Evolutionary conservation across 176 grass and related monocot genomes (phyloP), one percentile per base, ranked within the genome.

Genomic region (Tuctoria greenei): DNA sequence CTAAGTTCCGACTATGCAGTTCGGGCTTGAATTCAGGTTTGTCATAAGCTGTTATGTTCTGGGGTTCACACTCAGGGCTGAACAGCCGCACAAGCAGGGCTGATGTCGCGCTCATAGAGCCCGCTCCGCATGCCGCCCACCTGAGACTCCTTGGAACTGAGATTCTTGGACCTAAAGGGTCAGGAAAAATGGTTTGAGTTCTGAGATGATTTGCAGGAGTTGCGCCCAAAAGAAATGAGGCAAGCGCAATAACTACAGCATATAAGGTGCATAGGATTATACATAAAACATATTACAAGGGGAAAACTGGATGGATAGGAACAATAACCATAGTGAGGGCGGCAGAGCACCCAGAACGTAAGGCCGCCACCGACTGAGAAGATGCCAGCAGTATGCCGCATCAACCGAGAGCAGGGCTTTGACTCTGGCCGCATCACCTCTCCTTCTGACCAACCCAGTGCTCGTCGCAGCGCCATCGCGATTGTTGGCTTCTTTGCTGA

Each of bases 341-440:
- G 78, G 58, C 89, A 90, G 27, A 94, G 89, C 73, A 90, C 82
- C 95, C 91, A 98, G 60, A 98, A 98, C 45, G 82, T 70, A 26
- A 93, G 78, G 49, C 47, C 66, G 0, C 90, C 93, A 23, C 94
- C 91, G 56, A 93, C 75, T 0, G 88, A 79, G 82, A 98, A 98
- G 82, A 98, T 91, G 41, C 86, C 86, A 61, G 95, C 84, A 46
- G 91, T 92, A n/a, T 94, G 91, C 5, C 84, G 61, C 89, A 94
- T 94, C 68, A 98, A 49, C 4, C 89, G 79, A 13, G 95, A 79
- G 68, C 89, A 98, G 1, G 95, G 91, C 76, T 92, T 98, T 20
- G 89, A 79, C 55, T 94, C 91, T 23, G 95, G 82, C 51, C 91
- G 84, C 95, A 98, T 98, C 77, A 94, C 79, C 79, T 98, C 95